Base-by-base conservation (phyloP, 768 basidiomycete species). In the Strobilomyces echinocephalus region DNA sequence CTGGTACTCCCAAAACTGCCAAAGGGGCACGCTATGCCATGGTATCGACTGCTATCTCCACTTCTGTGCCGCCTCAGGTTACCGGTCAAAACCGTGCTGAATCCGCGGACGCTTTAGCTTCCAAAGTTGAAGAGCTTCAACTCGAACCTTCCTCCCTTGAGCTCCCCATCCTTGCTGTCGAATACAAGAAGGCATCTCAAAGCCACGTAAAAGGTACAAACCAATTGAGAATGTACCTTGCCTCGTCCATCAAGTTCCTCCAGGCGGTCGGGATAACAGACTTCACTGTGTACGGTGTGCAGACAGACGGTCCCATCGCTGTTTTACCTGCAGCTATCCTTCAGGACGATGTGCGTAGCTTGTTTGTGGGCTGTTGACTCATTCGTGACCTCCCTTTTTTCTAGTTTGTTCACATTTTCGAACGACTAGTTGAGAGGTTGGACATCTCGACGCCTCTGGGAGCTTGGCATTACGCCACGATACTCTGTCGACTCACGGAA, bases 241-340 rank as follows among this genome's bases (percentile, higher is more conserved):
- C 55, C 7, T n/a, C 52, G 18, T 54, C 42, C 4, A 46, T 49
- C 36, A 56, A 56, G 12, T 56, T 49, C 38, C 55, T 56, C 5
- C 46, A 45, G 4, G 52, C 46, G 4, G 3, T 49, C 16, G 47
- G 55, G 10, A 56, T 56, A 36, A 45, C 24, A 16, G 45, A 54
- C 9, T 0, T 41, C 4, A 31, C 46, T 5, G 55, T 56, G 21
- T 56, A 53, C 8, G 55, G 55, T 2, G 52, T 53, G 15, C 55
- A 56, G 18, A 48, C 55, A 2, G 55, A 56, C 14, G 55, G 55
- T 1, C 35, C 51, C 9, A 38, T 40, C 24, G 46, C 39, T 15
- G 42, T 39, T 8, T 10, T 56, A 10, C 52, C 55, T 0, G 55
- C 46, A 21, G 52, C 52, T 24, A 5, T 54, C 11, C 21, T 49